These are phyloP conservation scores for Cylindricascospora bacillispora DNA, from an alignment of 1,139 yeast genomes.

Conservation along the genomic window DNA sequence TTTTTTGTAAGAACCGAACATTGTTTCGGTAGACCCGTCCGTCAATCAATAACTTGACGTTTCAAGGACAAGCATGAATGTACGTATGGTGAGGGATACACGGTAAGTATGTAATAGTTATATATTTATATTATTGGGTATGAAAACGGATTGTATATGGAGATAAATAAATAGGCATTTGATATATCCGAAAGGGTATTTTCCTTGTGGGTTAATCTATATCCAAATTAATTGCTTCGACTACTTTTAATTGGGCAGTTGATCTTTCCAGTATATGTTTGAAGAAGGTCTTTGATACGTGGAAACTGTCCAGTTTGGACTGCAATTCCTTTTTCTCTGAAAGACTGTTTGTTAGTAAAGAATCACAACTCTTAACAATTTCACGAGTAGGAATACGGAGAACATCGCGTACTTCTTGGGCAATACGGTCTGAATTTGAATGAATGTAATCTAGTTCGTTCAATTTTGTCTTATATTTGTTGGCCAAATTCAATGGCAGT, in stretches of 20 bases:
- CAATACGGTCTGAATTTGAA: slow-evolving; percentile 59
- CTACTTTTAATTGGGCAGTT: slow-evolving; percentile 33
- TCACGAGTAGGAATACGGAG: slow-evolving; percentile 74
- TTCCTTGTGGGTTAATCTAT: no score
- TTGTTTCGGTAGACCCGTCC: no score
- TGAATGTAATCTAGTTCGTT: slow-evolving; percentile 64
- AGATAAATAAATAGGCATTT: no score
- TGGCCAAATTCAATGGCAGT: slow-evolving; percentile 69
- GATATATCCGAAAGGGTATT: no score
- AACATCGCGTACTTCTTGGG: slow-evolving; percentile 75
- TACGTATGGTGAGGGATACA: no score
- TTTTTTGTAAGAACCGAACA: no score
- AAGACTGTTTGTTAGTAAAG: slow-evolving; percentile 18
- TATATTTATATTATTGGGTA: no score
- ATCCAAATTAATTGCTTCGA: slow-evolving; percentile 44
- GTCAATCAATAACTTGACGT: no score
- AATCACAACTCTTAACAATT: slow-evolving; percentile 63
- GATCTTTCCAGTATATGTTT: slow-evolving; percentile 39
- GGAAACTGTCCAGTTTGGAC: slow-evolving; percentile 41
- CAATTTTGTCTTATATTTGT: slow-evolving; percentile 52
- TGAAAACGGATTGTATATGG: no score
- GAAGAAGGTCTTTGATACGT: slow-evolving; percentile 49
- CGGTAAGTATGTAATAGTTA: no score
- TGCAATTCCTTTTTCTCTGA: slow-evolving; percentile 18
- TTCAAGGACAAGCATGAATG: no score